Base-by-base conservation (phyloP, 2,329 filamentous ascomycete genomes). In the Phialophora verrucosa region DNA sequence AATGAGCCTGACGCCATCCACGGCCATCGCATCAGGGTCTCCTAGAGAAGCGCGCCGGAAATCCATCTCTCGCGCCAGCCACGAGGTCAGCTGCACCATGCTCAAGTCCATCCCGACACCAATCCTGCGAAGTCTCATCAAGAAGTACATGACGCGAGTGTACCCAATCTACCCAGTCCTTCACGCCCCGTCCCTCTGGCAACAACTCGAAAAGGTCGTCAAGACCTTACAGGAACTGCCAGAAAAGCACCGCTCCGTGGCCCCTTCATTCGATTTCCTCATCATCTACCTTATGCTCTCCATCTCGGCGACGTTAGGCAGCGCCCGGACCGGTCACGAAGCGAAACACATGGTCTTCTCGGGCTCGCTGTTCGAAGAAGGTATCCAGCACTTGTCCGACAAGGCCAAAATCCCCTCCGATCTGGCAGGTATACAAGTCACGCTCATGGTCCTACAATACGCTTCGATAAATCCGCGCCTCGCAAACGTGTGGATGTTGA, bases 1-100 rank as follows among this genome's bases (percentile, higher is more conserved):
- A 11, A 76, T 77, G 75, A 75, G 75, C 49, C 67, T 77, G 57
- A 76, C 75, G 2, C 75, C 75, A 7, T 76, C 75, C 0, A 73
- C 71, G 23, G 71, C 71, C 29, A 68, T 73, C 29, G 66, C 72
- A 23, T 63, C 69, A 25, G 67, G 60, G 10, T 70, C 62, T 49
- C 71, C 68, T 3, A 55, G 66, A 38, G 66, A 71, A 44, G 58
- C 66, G 10, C 69, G 67, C 25, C 59, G 70, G 44, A 73, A 69
- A 50, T 72, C 70, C 57, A 62, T 69, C 38, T 67, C 68, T 11
- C 70, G 71, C 35, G 53, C 59, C 6, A 63, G 27, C 27, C 64
- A 68, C 38, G 69, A 72, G 56, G 70, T 73, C 63, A 72, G 69
- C 55, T 72, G 71, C 55, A 57, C 66, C 12, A 71, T 73, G 67